Conservation (phyloP, 176 grass and related monocot genomes). For the Dactylis glomerata region DNA sequence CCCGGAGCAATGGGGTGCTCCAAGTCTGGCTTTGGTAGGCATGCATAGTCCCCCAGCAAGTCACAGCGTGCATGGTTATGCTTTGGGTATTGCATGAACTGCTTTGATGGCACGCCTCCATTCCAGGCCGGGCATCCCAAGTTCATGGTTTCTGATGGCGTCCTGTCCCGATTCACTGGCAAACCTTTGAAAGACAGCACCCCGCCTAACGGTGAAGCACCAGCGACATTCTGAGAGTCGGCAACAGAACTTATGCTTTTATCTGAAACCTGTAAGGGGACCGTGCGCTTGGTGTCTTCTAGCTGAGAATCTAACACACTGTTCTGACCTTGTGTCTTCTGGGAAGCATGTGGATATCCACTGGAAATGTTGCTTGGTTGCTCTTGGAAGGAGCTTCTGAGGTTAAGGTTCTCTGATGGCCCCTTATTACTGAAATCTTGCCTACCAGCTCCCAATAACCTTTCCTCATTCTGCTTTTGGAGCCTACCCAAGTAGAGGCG, state of each 20-base stretch:
- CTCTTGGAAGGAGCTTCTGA: constrained; percentile 47
- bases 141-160: constrained; percentile 50
- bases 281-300: constrained; percentile 37
- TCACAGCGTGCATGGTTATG: constrained; percentile 69
- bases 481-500: constrained; percentile 95
- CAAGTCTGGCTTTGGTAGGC: constrained; percentile 65
- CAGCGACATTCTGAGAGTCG: constrained; percentile 34
- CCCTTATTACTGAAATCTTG: constrained; percentile 61
- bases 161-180: constrained; percentile 50
- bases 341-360: constrained; percentile 30
- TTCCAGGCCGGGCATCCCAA: constrained; percentile 52
- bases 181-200: constrained; percentile 65
- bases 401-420: constrained; percentile 45
- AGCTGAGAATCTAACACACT: constrained; percentile 40
- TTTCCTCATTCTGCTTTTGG: constrained; percentile 93
- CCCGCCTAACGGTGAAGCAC: constrained; percentile 44
- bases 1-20: constrained; percentile 29
- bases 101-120: constrained; percentile 47
- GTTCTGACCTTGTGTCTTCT: constrained; percentile 45
- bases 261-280: constrained; percentile 33
- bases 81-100: constrained; percentile 86
- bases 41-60: constrained; percentile 79
- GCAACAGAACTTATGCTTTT: constrained; percentile 34
- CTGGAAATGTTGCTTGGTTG: constrained; percentile 36
- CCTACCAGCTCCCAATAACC: constrained; percentile 36